Conservation (phyloP, 176 grass and related monocot species). For the Luzula sylvatica region DNA sequence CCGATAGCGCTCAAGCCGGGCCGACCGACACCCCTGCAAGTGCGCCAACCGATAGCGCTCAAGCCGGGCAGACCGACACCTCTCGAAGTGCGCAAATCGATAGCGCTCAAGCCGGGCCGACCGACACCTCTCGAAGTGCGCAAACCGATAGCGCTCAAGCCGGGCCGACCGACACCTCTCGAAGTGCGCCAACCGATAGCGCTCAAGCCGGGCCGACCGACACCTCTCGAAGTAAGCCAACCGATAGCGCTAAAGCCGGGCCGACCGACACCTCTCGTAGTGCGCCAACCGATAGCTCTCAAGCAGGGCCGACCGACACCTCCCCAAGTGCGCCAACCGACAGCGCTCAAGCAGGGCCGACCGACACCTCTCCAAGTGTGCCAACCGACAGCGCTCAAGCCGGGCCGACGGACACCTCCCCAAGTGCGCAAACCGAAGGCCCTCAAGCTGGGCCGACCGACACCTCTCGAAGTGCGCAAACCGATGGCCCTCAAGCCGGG, state of each 20-base stretch:
- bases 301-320: background rate
- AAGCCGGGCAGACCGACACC: background rate
- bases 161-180: background rate
- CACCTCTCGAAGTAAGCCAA: too few species aligned
- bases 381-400: background rate
- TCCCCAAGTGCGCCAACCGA: background rate
- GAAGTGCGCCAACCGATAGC: background rate
- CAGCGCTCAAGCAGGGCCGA: background rate
- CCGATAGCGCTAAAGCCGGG: background rate
- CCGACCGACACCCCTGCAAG: background rate
- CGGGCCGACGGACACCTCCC: background rate
- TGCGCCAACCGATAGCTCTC: background rate
- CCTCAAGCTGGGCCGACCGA: background rate
- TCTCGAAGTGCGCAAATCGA: background rate
- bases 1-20: background rate
- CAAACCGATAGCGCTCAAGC: background rate
- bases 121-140: background rate
- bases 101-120: background rate
- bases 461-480: background rate
- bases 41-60: background rate
- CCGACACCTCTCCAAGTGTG: too few species aligned
- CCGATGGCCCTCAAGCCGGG: background rate
- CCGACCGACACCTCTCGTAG: background rate
- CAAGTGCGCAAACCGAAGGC: background rate
- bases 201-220: background rate